These are phyloP conservation scores for Penicillium sclerotiorum DNA, from an alignment of 2,329 filamentous ascomycete species.

Conservation along the genomic window DNA sequence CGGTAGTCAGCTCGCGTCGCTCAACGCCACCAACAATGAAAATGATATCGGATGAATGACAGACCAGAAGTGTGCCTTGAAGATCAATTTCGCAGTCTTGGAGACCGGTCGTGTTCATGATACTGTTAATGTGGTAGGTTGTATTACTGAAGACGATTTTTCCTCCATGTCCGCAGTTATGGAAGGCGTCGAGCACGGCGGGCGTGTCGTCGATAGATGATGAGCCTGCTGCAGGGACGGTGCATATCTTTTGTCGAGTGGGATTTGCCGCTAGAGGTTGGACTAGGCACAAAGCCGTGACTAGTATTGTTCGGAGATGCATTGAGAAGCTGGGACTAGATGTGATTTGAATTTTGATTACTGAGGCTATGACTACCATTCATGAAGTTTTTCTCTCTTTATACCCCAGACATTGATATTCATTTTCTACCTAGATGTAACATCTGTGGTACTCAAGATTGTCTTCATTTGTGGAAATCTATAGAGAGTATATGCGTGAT, in stretches of 20 bases:
- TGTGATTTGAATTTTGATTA: too few species aligned
- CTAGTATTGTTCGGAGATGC: too few species aligned
- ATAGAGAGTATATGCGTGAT: neutral
- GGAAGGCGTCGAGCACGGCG: constrained; percentile 55
- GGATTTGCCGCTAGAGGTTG: neutral
- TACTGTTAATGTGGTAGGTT: constrained; percentile 52
- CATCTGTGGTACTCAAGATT: too few species aligned
- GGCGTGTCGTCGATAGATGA: constrained; percentile 51
- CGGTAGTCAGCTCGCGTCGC: too few species aligned
- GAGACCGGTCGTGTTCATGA: constrained; percentile 54
- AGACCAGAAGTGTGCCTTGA: constrained; percentile 51
- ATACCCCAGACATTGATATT: too few species aligned
- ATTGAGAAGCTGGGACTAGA: too few species aligned
- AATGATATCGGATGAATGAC: constrained; percentile 16
- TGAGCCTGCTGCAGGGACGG: neutral
- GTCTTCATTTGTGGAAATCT: neutral
- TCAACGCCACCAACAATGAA: too few species aligned
- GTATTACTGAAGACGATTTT: constrained; percentile 55
- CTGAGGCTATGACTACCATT: too few species aligned
- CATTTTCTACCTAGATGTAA: neutral
- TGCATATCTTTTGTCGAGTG: neutral
- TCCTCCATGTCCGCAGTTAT: constrained; percentile 52
- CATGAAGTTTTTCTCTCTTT: too few species aligned
- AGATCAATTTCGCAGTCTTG: constrained; percentile 53
- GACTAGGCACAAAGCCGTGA: neutral